Conservation (phyloP, 2,329 filamentous ascomycete genomes). For the Alternaria viburni region DNA sequence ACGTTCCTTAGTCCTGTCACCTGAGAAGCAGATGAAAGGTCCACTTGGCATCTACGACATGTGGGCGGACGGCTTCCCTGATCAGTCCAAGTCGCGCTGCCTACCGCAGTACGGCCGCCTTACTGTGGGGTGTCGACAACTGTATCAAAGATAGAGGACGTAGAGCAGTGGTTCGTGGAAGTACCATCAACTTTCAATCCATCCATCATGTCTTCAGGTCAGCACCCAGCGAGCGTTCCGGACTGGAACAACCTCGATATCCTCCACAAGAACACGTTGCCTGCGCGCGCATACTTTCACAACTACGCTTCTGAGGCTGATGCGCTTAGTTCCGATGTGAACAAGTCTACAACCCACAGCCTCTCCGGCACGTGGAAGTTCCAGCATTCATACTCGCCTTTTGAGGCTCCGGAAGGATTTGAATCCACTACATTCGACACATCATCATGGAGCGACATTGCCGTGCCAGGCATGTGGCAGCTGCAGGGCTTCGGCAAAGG, state of each 20-base stretch:
- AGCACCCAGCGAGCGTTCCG: constrained; percentile 45
- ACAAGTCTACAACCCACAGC: constrained; percentile 41
- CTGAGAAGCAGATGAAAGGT: constrained; percentile 10
- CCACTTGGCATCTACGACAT: constrained; percentile 15
- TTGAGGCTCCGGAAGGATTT: constrained; percentile 46
- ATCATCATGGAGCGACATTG: constrained; percentile 59
- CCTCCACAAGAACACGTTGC: constrained; percentile 65
- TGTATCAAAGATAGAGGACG: constrained; percentile 5
- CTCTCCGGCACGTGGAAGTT: constrained; percentile 50
- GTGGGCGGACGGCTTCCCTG: constrained; percentile 29
- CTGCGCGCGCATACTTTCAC: constrained; percentile 64
- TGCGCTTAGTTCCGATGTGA: constrained; percentile 53
- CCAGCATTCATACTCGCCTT: constrained; percentile 44
- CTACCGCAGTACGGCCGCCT: neutral
- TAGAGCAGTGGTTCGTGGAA: neutral
- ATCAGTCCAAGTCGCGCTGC: constrained; percentile 16
- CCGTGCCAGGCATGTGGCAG: constrained; percentile 74
- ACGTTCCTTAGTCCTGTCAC: constrained; percentile 5
- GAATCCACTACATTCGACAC: constrained; percentile 42
- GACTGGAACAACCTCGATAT: constrained; percentile 69
- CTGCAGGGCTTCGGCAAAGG: constrained; percentile 68
- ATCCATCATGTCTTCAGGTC: constrained; percentile 28
- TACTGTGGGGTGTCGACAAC: constrained; percentile 2
- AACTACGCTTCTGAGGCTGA: constrained; percentile 58
- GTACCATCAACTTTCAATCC: constrained; percentile 3